Evolutionary conservation across 2,329 filamentous ascomycete genomes (phyloP), one percentile per base, ranked within the genome.

Genomic region (Chrysosporium keratinophilum): DNA sequence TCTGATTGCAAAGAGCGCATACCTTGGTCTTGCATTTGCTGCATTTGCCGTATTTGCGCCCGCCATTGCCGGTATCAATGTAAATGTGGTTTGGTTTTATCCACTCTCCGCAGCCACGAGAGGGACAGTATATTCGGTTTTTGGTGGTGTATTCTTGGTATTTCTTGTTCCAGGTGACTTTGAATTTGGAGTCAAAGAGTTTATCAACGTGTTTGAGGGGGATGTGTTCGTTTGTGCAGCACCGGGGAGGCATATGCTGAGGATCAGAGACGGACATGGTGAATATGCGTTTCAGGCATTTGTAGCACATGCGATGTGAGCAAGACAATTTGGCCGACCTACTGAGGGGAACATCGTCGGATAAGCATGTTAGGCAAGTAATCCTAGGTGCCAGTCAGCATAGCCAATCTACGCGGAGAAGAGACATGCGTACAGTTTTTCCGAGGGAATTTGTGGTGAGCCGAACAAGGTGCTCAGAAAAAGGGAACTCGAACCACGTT

Each of bases 221-320:
- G 55, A 95, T 94, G 60, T 81, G 78, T 11, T 88, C 80, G 17
- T 78, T 63, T 2, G 80, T 84, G 69, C 88, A 95, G 69, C 88
- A 95, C 64, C 77, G 80, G 0, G 89, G 89, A 15, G 89, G 88
- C 87, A 95, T 94, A 60, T 88, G 83, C 56, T 82, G 78, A 1
- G 86, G 82, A 65, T 94, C 87, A 41, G 77, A 83, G 57, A 90
- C 75, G 10, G 88, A 93, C 57, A 88, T 76, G 52, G 77, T 81
- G 69, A 94, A 95, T 54, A 81, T 78, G 48, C 82, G 80, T 67
- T 82, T 84, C 40, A 95, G 74, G 67, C 89, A 95, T 6, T 76
- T 67, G 59, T 85, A 77, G 68, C 89, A 95, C 84, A 91, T 89
- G 57, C 82, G 80, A 68, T 95, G 88, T 2, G 82, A 82, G 65